These are phyloP conservation scores for Pichia occidentalis DNA, from an alignment of 805 yeast genomes.

Conservation along the genomic window DNA sequence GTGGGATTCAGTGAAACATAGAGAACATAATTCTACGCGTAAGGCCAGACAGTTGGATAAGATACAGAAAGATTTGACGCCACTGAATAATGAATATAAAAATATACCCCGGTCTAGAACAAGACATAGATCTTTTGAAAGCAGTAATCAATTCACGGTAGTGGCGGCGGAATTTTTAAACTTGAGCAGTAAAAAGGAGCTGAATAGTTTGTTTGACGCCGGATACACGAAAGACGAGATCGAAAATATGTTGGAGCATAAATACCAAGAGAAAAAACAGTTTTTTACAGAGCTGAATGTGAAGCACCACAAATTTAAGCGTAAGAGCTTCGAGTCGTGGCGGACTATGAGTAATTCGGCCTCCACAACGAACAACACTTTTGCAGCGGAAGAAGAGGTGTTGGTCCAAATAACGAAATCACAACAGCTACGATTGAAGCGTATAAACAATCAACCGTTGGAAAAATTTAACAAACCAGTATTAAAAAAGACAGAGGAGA, in stretches of 20 bases:
- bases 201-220: slow-evolving; percentile 20
- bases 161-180: slow-evolving; percentile 29
- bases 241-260: slow-evolving; percentile 24
- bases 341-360: slow-evolving; percentile 7
- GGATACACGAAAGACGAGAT: slow-evolving; percentile 25
- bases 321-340: slow-evolving; percentile 22
- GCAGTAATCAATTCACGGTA: slow-evolving; percentile 31
- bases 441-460: slow-evolving; percentile 14
- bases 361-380: slow-evolving; percentile 1
- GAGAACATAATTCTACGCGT: slow-evolving; percentile 6
- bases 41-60: slow-evolving; percentile 10
- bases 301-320: slow-evolving; percentile 26
- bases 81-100: slow-evolving; percentile 17
- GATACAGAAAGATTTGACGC: slow-evolving; percentile 14
- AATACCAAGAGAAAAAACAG: slow-evolving; percentile 22
- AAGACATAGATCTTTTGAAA: slow-evolving; percentile 24
- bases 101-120: slow-evolving; percentile 15
- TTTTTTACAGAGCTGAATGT: slow-evolving; percentile 24
- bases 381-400: slow-evolving; percentile 7
- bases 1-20: slow-evolving; percentile 4
- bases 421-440: slow-evolving; percentile 1
- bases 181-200: slow-evolving; percentile 21
- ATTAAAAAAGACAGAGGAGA: slow-evolving; percentile 12
- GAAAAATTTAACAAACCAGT: slow-evolving; percentile 18
- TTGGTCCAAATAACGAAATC: slow-evolving; percentile 1